Conservation (phyloP, 768 basidiomycete species). For the Artomyces pyxidatus region DNA sequence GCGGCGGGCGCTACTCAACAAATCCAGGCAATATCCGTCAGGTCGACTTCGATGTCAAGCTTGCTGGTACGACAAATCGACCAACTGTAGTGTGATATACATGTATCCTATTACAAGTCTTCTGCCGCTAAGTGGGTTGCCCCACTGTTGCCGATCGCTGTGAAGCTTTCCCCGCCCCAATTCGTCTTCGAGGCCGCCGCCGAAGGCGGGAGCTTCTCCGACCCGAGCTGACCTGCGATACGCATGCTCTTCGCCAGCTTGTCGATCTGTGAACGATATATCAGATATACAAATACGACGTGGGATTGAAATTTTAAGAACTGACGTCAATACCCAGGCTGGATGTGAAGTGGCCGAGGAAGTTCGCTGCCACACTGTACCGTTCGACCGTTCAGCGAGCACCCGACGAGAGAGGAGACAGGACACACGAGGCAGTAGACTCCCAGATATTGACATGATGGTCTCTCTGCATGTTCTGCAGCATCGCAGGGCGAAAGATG, state of each 20-base stretch:
- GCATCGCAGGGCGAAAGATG: slow-evolving; percentile 55
- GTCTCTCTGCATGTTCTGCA: slow-evolving; percentile 20
- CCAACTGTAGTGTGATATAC: too few species aligned
- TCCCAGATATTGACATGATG: not conserved
- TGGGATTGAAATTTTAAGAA: too few species aligned
- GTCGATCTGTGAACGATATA: slow-evolving; percentile 30
- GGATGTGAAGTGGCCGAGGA: not conserved
- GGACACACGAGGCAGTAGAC: not conserved
- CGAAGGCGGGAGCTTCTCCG: slow-evolving; percentile 35
- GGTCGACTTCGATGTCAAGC: too few species aligned
- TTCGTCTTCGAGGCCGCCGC: slow-evolving; percentile 35
- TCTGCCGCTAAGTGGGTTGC: slow-evolving; percentile 2
- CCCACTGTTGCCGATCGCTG: slow-evolving; percentile 40
- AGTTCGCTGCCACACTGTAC: not conserved
- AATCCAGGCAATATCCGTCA: too few species aligned
- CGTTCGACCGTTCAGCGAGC: not conserved
- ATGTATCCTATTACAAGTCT: too few species aligned
- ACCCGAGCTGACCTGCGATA: slow-evolving; percentile 47
- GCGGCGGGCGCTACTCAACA: too few species aligned
- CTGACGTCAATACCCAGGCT: not conserved
- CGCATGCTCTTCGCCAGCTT: slow-evolving; percentile 47
- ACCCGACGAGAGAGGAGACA: not conserved
- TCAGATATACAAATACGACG: not conserved
- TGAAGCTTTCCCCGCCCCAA: slow-evolving; percentile 34
- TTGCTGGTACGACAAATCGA: too few species aligned